phyloP scores from a whole-genome alignment of 371 early-diverging fungal species.

The Saksenaea oblongispora region DNA sequence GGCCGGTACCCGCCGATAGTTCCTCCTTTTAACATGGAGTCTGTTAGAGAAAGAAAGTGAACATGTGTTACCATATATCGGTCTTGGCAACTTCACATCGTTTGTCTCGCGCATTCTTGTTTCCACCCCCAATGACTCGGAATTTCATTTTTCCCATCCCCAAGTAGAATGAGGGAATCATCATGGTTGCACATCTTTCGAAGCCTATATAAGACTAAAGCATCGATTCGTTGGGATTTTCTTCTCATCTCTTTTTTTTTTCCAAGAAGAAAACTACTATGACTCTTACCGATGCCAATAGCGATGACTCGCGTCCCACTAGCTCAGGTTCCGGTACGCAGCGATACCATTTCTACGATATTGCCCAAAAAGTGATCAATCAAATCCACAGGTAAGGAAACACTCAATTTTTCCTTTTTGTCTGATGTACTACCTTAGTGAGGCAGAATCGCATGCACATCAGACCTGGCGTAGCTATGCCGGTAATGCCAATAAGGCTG shows the following conservation, averaged over 20 bases:
- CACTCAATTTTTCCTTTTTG: not conserved
- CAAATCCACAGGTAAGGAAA: slow-evolving; percentile 27
- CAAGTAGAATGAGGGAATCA: not conserved
- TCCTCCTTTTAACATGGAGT: too few relatives aligned
- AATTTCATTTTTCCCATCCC: not conserved
- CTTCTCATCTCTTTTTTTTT: not conserved
- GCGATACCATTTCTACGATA: slow-evolving; percentile 23
- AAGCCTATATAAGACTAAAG: not conserved
- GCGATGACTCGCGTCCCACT: not conserved
- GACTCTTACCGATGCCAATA: not conserved
- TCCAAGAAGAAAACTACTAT: not conserved
- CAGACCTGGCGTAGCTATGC: slow-evolving; percentile 20
- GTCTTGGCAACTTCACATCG: not conserved
- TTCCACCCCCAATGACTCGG: not conserved
- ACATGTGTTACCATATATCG: not conserved
- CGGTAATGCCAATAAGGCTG: slow-evolving; percentile 21
- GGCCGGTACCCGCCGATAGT: not conserved
- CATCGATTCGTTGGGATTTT: not conserved
- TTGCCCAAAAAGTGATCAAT: slow-evolving; percentile 28
- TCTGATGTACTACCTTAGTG: slow-evolving; percentile 10
- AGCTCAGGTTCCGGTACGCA: not conserved
- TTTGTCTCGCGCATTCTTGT: not conserved
- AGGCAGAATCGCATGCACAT: slow-evolving; percentile 25
- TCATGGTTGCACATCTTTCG: not conserved
- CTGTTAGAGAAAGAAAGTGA: not conserved